phyloP scores from a whole-genome alignment of 176 grass and related monocot genomes.

The Aegilops sharonensis region DNA sequence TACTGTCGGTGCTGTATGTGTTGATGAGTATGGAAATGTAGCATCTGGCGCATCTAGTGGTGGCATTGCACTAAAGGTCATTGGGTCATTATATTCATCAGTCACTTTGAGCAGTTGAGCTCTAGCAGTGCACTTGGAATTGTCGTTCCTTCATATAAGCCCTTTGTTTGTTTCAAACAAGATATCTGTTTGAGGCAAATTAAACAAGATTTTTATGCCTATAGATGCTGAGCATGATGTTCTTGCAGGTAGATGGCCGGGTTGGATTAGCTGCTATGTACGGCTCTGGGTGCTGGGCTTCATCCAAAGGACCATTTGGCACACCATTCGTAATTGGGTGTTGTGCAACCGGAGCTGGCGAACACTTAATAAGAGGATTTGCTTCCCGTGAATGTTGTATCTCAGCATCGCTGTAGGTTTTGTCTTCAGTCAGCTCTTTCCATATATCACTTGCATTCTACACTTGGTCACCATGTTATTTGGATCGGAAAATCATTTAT shows the following conservation, averaged over 20 bases:
- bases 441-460: not conserved
- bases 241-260: conserved; percentile 77
- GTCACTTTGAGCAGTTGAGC: not conserved
- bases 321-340: conserved; percentile 61
- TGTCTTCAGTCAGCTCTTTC: not conserved
- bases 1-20: conserved; percentile 86
- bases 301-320: conserved; percentile 77
- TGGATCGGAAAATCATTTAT: not conserved
- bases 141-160: not conserved
- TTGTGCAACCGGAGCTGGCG: conserved; percentile 87
- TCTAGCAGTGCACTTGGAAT: not conserved
- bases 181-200: not conserved
- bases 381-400: conserved; percentile 86
- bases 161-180: not conserved
- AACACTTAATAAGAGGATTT: conserved; percentile 92
- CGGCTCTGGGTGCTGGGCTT: conserved; percentile 93
- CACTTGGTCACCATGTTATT: not conserved
- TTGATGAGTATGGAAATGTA: conserved; percentile 62
- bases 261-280: conserved; percentile 96
- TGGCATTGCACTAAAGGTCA: conserved; percentile 89
- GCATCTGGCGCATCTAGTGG: conserved; percentile 95
- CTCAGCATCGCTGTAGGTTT: conserved; percentile 73
- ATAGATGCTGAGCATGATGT: conserved; percentile 14
- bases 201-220: not conserved
- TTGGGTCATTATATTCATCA: not conserved